These are phyloP conservation scores for Boletus barrowsii DNA, from an alignment of 768 basidiomycete genomes.

Conservation along the genomic window DNA sequence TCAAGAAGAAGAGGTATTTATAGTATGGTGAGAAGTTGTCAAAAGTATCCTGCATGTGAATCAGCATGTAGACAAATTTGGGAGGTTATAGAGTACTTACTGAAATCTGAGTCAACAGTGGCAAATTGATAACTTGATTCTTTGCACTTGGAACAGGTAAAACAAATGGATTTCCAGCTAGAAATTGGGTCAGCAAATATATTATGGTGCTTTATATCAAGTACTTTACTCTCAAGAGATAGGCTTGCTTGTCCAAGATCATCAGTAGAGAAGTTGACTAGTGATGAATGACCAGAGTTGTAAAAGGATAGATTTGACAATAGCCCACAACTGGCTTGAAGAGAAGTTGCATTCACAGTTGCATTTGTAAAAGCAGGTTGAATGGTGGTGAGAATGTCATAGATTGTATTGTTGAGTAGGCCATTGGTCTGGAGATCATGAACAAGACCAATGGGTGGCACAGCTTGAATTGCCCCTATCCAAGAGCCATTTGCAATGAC, in stretches of 20 bases:
- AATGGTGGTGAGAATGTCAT: conserved; percentile 5
- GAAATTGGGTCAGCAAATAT: neutral
- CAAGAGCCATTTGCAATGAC: neutral
- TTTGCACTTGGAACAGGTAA: neutral
- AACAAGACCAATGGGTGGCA: neutral
- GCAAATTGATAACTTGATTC: neutral
- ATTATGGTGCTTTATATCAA: neutral
- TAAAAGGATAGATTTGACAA: conserved; percentile 6
- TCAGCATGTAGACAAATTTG: neutral
- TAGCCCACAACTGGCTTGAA: conserved; percentile 7
- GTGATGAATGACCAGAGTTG: neutral
- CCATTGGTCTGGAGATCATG: neutral
- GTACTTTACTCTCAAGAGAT: neutral
- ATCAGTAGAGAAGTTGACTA: neutral
- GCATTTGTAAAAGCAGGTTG: neutral
- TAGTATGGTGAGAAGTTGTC: neutral
- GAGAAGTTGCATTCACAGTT: conserved; percentile 11
- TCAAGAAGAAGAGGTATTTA: conserved; percentile 5
- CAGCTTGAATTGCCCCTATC: neutral
- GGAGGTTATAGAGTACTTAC: neutral
- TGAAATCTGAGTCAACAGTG: no score
- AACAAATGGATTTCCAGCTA: no score
- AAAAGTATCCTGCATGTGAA: neutral
- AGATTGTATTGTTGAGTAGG: conserved; percentile 8
- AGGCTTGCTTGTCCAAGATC: neutral